Evolutionary conservation across 2,329 filamentous ascomycete genomes (phyloP), one percentile per base, ranked within the genome.

Genomic region (Neurospora sp.): DNA sequence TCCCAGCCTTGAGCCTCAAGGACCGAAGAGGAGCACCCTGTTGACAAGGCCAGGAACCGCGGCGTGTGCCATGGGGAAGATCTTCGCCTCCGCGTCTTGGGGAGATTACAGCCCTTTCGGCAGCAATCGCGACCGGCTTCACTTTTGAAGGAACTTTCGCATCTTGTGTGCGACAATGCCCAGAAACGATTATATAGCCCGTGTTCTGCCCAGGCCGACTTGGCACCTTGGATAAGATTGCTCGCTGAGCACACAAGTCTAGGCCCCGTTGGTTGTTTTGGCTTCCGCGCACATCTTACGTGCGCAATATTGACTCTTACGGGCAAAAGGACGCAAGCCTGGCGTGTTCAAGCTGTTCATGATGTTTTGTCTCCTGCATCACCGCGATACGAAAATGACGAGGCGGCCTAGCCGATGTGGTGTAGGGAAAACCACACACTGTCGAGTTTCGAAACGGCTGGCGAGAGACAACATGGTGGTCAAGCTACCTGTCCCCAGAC

Each of bases 191-290:
- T 68, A 73, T 73, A 72, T 73, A 69, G 69, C 66, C 36, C 67
- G 66, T 67, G 70, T 66, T 67, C 67, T 62, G 71, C 37, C 72
- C 67, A 71, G 66, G 33, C 69, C 15, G 62, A 36, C 74, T 76
- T 75, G 74, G 74, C 74, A 74, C 73, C 73, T 75, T 73, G 74
- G 71, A 72, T 71, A 70, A 75, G 71, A 74, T 73, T 74, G 70
- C 68, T 72, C 73, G 72, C 70, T 69, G 72, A 73, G 67, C 68
- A 70, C 46, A 66, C 52, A 33, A 33, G 28, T 62, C 28, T 62
- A 36, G 52, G 28, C 52, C 23, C 46, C 19, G 12, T 62, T 62
- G 52, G 52, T 8, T 62, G 28, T 62, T 62, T 36, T 36, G 52
- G 52, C 52, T 62, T 62, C 15, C 6, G 19, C 46, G 46, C 23